phyloP scores from a whole-genome alignment of 352 stramenopile species.

The Pythium dissimile region DNA sequence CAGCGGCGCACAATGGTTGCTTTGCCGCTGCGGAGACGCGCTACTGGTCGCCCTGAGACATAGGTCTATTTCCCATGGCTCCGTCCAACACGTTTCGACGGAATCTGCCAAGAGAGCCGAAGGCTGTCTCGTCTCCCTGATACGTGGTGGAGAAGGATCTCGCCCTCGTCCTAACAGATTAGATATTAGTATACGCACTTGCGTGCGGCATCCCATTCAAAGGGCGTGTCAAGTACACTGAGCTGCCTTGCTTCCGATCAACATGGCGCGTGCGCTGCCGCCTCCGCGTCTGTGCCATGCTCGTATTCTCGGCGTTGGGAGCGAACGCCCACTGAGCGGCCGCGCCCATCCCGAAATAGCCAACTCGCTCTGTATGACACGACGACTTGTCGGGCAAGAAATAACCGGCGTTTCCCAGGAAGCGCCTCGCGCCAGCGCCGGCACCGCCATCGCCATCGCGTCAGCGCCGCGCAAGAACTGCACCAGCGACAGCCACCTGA shows the following conservation, averaged over 20 bases:
- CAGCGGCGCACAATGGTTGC: too few relatives aligned
- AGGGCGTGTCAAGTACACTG: too few relatives aligned
- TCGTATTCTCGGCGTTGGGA: slow-evolving; percentile 12
- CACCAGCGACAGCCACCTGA: not conserved
- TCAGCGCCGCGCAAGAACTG: not conserved
- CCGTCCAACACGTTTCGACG: not conserved
- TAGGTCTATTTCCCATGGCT: too few relatives aligned
- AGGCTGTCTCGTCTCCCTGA: not conserved
- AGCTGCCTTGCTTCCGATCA: too few relatives aligned
- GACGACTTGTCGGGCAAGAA: slow-evolving; percentile 26
- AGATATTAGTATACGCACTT: too few relatives aligned
- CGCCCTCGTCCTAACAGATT: too few relatives aligned
- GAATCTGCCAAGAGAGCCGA: not conserved
- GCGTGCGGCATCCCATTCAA: too few relatives aligned
- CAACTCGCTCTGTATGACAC: slow-evolving; percentile 5
- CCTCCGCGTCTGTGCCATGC: not conserved
- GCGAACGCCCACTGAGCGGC: not conserved
- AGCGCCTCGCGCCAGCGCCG: not conserved
- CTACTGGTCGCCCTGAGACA: too few relatives aligned
- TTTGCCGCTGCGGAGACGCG: too few relatives aligned
- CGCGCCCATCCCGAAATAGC: slow-evolving; percentile 19
- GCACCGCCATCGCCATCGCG: not conserved
- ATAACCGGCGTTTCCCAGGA: slow-evolving; percentile 18
- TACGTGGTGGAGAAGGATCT: not conserved
- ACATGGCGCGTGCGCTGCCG: not conserved